These are phyloP conservation scores for Leishmania martiniquensis DNA, from an alignment of 208 protist species.

Conservation along the genomic window DNA sequence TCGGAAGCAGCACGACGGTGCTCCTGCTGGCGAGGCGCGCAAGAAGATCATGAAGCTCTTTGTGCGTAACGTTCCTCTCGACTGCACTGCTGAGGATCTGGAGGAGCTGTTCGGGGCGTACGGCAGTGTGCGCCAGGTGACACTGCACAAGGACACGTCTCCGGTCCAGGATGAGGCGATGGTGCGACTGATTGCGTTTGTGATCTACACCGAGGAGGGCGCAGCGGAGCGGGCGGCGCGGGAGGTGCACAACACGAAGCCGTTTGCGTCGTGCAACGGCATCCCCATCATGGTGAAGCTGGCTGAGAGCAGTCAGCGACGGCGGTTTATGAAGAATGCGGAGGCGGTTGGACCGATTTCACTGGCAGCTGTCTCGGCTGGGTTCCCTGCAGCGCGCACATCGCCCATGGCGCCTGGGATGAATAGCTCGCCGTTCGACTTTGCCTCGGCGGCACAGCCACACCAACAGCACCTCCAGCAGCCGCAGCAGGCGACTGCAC, in stretches of 20 bases:
- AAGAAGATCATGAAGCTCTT: constrained; percentile 83
- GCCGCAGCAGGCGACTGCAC: neutral
- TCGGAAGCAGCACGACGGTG: constrained; percentile 65
- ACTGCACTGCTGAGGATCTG: constrained; percentile 45
- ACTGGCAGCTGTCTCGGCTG: neutral
- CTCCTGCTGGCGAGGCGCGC: constrained; percentile 59
- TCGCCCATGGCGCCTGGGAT: constrained; percentile 4
- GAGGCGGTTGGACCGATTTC: constrained; percentile 7
- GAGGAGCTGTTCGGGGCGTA: constrained; percentile 41
- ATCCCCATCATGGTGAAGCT: constrained; percentile 75
- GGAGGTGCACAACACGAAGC: constrained; percentile 59
- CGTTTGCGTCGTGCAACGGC: constrained; percentile 47
- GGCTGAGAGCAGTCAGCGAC: constrained; percentile 43
- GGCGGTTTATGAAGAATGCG: constrained; percentile 13
- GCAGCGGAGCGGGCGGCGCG: constrained; percentile 56
- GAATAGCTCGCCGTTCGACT: neutral
- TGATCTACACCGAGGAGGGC: constrained; percentile 62
- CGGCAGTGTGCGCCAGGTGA: constrained; percentile 53
- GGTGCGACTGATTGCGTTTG: constrained; percentile 82
- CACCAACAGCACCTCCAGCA: constrained; percentile 9
- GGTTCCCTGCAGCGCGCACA: neutral
- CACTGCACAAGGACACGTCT: constrained; percentile 79
- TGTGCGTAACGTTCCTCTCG: constrained; percentile 78
- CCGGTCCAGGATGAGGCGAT: constrained; percentile 32
- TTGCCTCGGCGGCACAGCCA: neutral